Base-by-base conservation (phyloP, 208 protist genomes). In the Herpetomonas samuelpessoai region DNA sequence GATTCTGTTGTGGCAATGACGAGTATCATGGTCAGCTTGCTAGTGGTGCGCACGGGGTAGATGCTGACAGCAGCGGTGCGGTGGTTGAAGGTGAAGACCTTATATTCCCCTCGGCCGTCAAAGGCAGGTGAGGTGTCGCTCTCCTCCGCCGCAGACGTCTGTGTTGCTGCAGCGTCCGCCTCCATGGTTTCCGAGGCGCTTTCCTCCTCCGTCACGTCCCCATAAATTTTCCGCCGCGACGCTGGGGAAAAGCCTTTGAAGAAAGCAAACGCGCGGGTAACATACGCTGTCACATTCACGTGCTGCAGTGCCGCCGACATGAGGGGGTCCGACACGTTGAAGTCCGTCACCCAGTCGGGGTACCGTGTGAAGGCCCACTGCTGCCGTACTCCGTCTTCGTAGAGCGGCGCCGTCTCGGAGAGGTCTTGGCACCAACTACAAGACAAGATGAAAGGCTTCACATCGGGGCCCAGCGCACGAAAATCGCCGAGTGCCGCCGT, bases 31-130 rank as follows among this genome's bases (percentile, higher is more conserved):
- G 67, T 53, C 25, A 67, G 60, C 47, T 62, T 53, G 21, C 44
- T 61, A 16, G 21, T 49, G 44, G 65, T n/a, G 31, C 49, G 46
- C 38, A 73, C 48, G 16, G 55, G 46, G 26, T 41, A 62, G 27
- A 73, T 41, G 18, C 51, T 63, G 25, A 73, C 59, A 0, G 67
- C 59, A 14, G 39, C 55, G 14, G 27, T 21, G 38, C 67, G 38
- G 2, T 44, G 38, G 1, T 52, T 26, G 6, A 49, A 62, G 54
- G 56, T 39, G 41, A 67, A 64, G 44, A 22, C 19, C 44, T 48
- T 48, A 19, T 48, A 48, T 19, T 10, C 19, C 16, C 44, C 44
- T 6, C 19, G 44, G 16, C 18, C 9, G 4, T 10, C 19, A 22
- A 24, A 10, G 7, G 44, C 44, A 19, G 44, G 44, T 6, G 14